Evolutionary conservation across 164 flowering plant species (phyloP).

Genomic region (Vitis rupestris): DNA sequence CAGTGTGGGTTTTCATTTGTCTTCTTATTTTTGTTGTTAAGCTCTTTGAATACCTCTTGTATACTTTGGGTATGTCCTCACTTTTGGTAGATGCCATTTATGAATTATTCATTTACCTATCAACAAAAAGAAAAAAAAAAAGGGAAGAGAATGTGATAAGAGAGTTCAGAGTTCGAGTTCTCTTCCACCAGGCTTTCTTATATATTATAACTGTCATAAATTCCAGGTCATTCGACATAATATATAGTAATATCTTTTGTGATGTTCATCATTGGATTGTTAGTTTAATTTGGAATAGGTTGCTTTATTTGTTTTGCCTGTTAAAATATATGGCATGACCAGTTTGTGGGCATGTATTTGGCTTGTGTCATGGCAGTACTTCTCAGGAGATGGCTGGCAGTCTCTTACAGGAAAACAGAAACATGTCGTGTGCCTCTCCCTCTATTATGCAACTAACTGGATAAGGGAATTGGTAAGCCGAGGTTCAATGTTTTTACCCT

Average conservation of each 20-base stretch:
- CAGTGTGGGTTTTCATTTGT: too few relatives aligned
- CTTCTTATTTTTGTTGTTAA: too few relatives aligned
- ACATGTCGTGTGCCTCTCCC: conserved; percentile 55
- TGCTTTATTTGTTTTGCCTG: background rate
- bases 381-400: conserved; percentile 43
- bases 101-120: too few relatives aligned
- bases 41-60: too few relatives aligned
- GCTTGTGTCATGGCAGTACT: conserved; percentile 42
- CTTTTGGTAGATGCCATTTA: too few relatives aligned
- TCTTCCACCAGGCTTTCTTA: too few relatives aligned
- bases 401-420: conserved; percentile 64
- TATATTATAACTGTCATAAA: too few relatives aligned
- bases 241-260: background rate
- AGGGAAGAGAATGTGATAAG: too few relatives aligned
- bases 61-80: too few relatives aligned
- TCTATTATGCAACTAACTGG: conserved; percentile 83
- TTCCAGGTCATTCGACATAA: too few relatives aligned
- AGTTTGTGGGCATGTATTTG: conserved; percentile 18
- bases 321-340: background rate
- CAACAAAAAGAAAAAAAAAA: too few relatives aligned
- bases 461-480: conserved; percentile 70
- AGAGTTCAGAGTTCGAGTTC: too few relatives aligned
- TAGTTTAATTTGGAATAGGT: background rate
- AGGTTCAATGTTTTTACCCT: background rate
- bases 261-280: background rate